Percentiles rank a stretch among this genome's conserved stretches.
These are phyloP conservation scores for Aspergillus melleus DNA, from an alignment of 2,329 filamentous ascomycete species.

Conservation along the genomic window DNA sequence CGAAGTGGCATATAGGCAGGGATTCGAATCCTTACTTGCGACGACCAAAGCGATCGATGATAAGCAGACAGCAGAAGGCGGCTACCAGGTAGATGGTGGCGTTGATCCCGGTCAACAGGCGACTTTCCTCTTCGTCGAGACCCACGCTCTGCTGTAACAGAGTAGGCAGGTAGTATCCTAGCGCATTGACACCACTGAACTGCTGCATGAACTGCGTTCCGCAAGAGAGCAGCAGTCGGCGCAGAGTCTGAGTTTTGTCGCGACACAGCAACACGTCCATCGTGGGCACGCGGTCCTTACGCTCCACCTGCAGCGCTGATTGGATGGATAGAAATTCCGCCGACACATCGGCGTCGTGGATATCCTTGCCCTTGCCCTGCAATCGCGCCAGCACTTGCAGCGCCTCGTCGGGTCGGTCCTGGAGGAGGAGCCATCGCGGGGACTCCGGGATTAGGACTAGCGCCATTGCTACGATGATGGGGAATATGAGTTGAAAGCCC, in stretches of 20 bases:
- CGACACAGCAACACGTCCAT: constrained; percentile 30
- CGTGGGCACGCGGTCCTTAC: constrained; percentile 29
- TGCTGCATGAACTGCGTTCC: constrained; percentile 51
- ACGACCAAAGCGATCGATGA: constrained; percentile 19
- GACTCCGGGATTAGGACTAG: constrained; percentile 41
- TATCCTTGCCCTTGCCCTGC: constrained; percentile 13
- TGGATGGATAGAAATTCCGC: constrained; percentile 18
- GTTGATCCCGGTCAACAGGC: constrained; percentile 17
- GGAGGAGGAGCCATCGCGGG: constrained; percentile 31
- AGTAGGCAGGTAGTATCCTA: constrained; percentile 14
- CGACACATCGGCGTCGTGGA: constrained; percentile 23
- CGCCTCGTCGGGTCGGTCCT: constrained; percentile 12
- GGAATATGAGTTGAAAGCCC: constrained; percentile 47
- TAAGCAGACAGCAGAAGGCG: constrained; percentile 12
- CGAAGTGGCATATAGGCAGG: background rate
- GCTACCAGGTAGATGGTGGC: constrained; percentile 15
- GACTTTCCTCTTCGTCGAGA: constrained; percentile 5
- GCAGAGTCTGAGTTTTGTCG: constrained; percentile 46
- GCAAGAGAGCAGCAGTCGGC: constrained; percentile 43
- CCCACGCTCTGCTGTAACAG: constrained; percentile 15
- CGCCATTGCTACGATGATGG: constrained; percentile 35
- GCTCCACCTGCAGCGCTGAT: constrained; percentile 39
- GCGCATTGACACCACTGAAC: constrained; percentile 30
- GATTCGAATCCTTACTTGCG: constrained; percentile 1
- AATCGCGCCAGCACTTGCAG: constrained; percentile 9